phyloP scores from a whole-genome alignment of 2,329 filamentous ascomycete species.

The Metarhizium humberi region DNA sequence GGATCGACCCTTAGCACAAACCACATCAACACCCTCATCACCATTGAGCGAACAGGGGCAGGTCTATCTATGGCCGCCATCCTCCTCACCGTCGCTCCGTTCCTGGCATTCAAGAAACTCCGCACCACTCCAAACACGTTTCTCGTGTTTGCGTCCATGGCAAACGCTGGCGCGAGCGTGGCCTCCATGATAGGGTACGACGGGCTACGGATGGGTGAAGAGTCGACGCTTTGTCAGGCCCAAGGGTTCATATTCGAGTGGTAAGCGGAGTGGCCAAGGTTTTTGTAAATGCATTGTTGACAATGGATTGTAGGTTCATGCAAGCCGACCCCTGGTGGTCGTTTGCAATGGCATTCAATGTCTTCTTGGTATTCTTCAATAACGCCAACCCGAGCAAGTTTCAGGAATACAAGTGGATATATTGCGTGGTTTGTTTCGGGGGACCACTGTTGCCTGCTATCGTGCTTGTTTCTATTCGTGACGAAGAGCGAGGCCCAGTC shows the following conservation, averaged over 20 bases:
- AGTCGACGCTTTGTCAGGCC: slow-evolving; percentile 50
- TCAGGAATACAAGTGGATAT: slow-evolving; percentile 59
- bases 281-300: background rate
- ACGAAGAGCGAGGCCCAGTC: slow-evolving; percentile 27
- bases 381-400: slow-evolving; percentile 53
- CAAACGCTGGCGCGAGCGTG: slow-evolving; percentile 42
- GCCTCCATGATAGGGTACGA: slow-evolving; percentile 64
- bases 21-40: slow-evolving; percentile 35
- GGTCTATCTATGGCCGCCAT: slow-evolving; percentile 44
- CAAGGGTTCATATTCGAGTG: slow-evolving; percentile 57
- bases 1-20: slow-evolving; percentile 19
- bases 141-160: slow-evolving; percentile 25
- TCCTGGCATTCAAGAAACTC: slow-evolving; percentile 38
- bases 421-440: slow-evolving; percentile 61
- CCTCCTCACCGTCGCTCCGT: slow-evolving; percentile 38
- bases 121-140: slow-evolving; percentile 49
- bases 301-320: slow-evolving; percentile 52
- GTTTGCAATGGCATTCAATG: slow-evolving; percentile 73
- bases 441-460: slow-evolving; percentile 59
- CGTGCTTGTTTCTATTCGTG: slow-evolving; percentile 50
- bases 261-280: slow-evolving; percentile 31
- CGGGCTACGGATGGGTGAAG: slow-evolving; percentile 45
- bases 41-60: slow-evolving; percentile 43
- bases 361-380: slow-evolving; percentile 59
- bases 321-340: slow-evolving; percentile 69